A percentile compares a stretch with the other conserved stretches of the same genome.
Evolutionary conservation across 148 eudicot genomes (phyloP).

Genomic region (Nyssa sinensis): DNA sequence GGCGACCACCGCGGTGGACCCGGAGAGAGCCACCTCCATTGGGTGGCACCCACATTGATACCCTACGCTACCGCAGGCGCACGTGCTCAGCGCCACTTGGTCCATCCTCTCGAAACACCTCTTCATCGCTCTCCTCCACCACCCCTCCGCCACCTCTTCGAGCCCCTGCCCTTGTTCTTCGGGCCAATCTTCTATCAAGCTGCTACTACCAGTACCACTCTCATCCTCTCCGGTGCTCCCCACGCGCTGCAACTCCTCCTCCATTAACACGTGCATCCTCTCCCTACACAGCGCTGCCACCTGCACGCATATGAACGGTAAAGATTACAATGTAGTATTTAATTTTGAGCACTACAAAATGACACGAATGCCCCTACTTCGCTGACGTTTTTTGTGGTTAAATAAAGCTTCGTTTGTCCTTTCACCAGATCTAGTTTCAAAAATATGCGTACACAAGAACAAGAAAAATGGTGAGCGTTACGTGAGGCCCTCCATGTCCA

Average conservation of each 20-base stretch:
- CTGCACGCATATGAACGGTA: conserved; percentile 16
- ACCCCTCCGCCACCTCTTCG: conserved; percentile 12
- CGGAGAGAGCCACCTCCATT: conserved; percentile 1
- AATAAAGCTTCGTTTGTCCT: neutral
- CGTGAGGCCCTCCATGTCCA: conserved; percentile 56
- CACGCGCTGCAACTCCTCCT: conserved; percentile 31
- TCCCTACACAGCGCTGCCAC: conserved; percentile 42
- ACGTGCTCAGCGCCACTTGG: conserved; percentile 28
- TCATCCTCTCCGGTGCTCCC: neutral
- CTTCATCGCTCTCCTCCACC: conserved; percentile 22
- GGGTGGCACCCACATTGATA: conserved; percentile 21
- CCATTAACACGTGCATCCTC: conserved; percentile 33
- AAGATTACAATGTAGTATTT: neutral
- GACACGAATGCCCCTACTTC: neutral
- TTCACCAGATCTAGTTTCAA: neutral
- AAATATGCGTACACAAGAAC: neutral
- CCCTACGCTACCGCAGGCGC: conserved; percentile 23
- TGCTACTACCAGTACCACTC: conserved; percentile 5
- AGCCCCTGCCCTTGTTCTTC: no score
- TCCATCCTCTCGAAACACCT: conserved; percentile 40
- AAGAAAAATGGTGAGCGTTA: conserved; percentile 9
- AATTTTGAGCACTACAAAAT: neutral
- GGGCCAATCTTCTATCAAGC: no score
- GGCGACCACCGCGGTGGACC: conserved; percentile 49
- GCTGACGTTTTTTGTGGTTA: no score